Evolutionary conservation across 345 rosid species (phyloP), one percentile per base, ranked within the genome.

Genomic region (Zanthoxylum bungeanum): DNA sequence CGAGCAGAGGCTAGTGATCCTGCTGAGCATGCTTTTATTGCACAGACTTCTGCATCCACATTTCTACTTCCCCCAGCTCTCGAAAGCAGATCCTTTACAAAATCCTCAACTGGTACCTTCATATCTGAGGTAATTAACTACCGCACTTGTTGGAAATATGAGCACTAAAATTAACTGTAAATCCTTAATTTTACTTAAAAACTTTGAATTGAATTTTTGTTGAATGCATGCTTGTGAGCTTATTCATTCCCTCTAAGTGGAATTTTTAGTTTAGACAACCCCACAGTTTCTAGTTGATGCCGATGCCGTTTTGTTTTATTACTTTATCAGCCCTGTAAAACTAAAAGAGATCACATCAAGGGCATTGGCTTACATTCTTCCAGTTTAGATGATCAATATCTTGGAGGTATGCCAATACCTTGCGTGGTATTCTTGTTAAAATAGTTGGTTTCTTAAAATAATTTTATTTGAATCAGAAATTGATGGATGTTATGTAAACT

Each of bases 261-360:
- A 28, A 44, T 16, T 70, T 65, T 34, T 44, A 39, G 34, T 42
- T 51, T 27, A 37, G 8, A 59, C 19, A 44, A 46, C 30, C n/a
- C 55, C 22, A 12, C 14, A 10, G 55, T 22, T 42, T 75, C 21
- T 61, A 59, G 36, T 11, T 40, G 39, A 52, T 52, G 37, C 64
- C 57, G 36, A 75, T 44, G 50, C 25, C 73, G 28, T 25, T 62
- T 62, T 69, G 9, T n/a, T 40, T 36, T 25, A 51, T 62, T 63
- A 49, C 61, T 47, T 75, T 49, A 22, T 64, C 75, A 73, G 83
- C 70, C 70, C 50, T 30, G 30, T 53, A 66, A 73, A 61, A 72
- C 47, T 61, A 44, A 50, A 50, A 51, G 22, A 51, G 68, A 51
- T 25, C 51, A 51, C 14, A 28, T 21, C 55, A 30, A 60, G 58